Conservation (phyloP, 1,139 yeast species). For the Sugiyamaella japonica region DNA sequence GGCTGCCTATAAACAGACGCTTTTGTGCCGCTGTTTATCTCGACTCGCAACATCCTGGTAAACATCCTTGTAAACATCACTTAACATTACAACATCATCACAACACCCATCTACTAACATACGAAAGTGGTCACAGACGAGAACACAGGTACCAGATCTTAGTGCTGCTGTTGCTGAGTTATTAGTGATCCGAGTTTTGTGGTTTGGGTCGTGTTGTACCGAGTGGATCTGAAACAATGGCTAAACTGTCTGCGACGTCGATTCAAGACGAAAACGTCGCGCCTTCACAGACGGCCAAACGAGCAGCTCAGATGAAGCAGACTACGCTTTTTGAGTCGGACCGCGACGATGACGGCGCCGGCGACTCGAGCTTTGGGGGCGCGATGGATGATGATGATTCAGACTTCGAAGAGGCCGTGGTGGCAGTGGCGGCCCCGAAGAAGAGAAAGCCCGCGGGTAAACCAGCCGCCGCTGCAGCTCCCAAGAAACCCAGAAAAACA, state of each 20-base stretch:
- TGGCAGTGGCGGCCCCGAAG: constrained; percentile 15
- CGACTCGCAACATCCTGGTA: no score
- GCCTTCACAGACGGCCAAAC: constrained; percentile 15
- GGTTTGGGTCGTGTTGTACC: no score
- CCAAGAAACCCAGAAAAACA: constrained; percentile 10
- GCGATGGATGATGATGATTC: constrained; percentile 22
- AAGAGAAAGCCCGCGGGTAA: constrained; percentile 19
- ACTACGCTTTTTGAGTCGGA: constrained; percentile 18
- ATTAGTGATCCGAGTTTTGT: background rate
- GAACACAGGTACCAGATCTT: no score
- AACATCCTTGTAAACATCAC: no score
- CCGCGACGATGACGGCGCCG: constrained; percentile 25
- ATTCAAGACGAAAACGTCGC: constrained; percentile 28
- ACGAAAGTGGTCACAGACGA: no score
- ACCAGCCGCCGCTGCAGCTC: constrained; percentile 10
- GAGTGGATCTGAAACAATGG: background rate
- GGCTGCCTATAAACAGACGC: no score
- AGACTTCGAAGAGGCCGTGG: constrained; percentile 26
- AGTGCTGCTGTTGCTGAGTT: no score
- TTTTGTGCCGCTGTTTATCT: no score
- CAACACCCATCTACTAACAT: no score
- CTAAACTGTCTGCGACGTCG: constrained; percentile 1
- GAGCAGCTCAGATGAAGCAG: constrained; percentile 5
- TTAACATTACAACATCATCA: background rate
- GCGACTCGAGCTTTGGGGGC: constrained; percentile 16